phyloP scores from a whole-genome alignment of 176 grass and related monocot species.

The Poa annua region DNA sequence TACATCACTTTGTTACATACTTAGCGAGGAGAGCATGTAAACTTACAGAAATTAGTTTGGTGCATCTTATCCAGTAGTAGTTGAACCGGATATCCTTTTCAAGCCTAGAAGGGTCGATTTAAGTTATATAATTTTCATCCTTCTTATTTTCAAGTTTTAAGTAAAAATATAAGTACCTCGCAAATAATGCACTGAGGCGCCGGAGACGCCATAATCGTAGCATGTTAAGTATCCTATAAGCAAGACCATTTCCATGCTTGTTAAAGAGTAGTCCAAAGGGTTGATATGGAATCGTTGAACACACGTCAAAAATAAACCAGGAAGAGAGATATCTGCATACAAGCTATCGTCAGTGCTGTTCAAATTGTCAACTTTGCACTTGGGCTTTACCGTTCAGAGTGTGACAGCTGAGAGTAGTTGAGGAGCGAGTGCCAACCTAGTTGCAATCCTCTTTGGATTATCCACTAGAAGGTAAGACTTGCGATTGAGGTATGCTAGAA shows the following conservation, averaged over 20 bases:
- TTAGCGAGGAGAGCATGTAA: conserved; percentile 12
- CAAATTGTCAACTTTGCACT: conserved; percentile 12
- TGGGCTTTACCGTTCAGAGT: conserved; percentile 24
- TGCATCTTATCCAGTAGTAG: conserved; percentile 89
- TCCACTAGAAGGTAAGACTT: conserved; percentile 75
- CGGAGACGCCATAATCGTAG: conserved; percentile 82
- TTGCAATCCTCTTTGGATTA: conserved; percentile 68
- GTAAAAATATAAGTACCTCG: conserved; percentile 54
- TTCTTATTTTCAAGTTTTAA: conserved; percentile 23
- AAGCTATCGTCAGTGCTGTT: conserved; percentile 17
- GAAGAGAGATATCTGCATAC: conserved; percentile 75
- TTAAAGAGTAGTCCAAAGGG: conserved; percentile 58
- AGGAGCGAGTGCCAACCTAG: conserved; percentile 54
- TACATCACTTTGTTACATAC: conserved; percentile 11
- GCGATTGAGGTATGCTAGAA: conserved; percentile 64
- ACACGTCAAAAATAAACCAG: conserved; percentile 83
- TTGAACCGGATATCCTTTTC: conserved; percentile 87
- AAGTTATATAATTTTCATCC: conserved; percentile 37
- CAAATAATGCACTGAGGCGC: conserved; percentile 80
- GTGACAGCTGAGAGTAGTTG: neutral
- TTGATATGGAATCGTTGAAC: conserved; percentile 81
- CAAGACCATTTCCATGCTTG: conserved; percentile 66
- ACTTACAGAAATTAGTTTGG: conserved; percentile 82
- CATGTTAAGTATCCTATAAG: conserved; percentile 69
- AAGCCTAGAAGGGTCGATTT: conserved; percentile 55